Evolutionary conservation across 192 early-diverging fungal genomes (phyloP).

Genomic region (Allomyces macrogynus): DNA sequence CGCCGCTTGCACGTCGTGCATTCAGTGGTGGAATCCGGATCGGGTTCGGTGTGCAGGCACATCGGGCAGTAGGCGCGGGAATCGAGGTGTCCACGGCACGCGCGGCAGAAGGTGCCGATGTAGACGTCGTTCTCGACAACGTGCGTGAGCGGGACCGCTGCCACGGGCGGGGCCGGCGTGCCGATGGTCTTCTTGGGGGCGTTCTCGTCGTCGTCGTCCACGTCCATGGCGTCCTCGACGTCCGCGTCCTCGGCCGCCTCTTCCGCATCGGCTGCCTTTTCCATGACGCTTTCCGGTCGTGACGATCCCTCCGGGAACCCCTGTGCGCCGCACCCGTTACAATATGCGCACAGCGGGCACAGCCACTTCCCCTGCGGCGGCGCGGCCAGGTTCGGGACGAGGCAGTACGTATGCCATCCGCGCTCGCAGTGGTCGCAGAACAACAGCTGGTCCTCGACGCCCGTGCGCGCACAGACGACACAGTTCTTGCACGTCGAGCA

Average conservation of each 20-base stretch:
- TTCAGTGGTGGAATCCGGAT: background rate
- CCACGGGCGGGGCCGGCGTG: background rate
- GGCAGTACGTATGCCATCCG: constrained; percentile 29
- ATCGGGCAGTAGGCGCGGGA: background rate
- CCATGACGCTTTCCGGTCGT: background rate
- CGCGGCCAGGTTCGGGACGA: constrained; percentile 18
- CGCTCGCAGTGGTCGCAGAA: constrained; percentile 36
- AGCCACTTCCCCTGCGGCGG: constrained; percentile 19
- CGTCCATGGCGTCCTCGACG: background rate
- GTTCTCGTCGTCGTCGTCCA: background rate
- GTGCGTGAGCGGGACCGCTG: background rate
- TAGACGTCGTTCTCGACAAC: background rate
- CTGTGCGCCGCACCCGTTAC: background rate
- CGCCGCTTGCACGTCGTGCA: background rate
- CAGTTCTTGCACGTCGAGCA: constrained; percentile 31
- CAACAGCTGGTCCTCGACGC: constrained; percentile 28
- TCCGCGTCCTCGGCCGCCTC: background rate
- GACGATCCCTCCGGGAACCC: background rate
- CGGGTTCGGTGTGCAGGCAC: background rate
- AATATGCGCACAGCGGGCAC: background rate
- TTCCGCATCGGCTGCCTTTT: background rate
- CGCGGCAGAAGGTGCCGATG: background rate
- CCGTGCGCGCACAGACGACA: constrained; percentile 17
- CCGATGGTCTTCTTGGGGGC: background rate
- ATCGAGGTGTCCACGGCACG: background rate